Conservation (phyloP, 2,329 filamentous ascomycete genomes). For the Penicillium sp. region DNA sequence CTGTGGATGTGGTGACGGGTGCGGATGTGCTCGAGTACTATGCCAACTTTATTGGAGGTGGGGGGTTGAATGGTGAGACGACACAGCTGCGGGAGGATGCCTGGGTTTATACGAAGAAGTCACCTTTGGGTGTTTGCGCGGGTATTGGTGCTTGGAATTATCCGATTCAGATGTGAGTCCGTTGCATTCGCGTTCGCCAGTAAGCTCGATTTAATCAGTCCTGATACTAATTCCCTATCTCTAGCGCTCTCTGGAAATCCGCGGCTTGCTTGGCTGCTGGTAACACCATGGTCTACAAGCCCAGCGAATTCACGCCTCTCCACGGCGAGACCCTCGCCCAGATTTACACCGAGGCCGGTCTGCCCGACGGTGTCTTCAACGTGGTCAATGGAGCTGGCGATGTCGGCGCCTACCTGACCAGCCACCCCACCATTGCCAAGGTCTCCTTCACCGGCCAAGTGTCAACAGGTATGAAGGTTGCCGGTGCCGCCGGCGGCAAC, state of each 20-base stretch:
- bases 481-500: conserved; percentile 72
- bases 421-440: conserved; percentile 76
- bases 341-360: conserved; percentile 77
- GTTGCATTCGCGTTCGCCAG: too few relatives aligned
- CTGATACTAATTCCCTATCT: conserved; percentile 14
- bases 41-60: conserved; percentile 76
- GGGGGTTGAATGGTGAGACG: conserved; percentile 80
- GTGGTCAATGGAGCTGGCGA: conserved; percentile 81
- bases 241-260: conserved; percentile 79
- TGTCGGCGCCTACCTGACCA: conserved; percentile 75
- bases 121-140: conserved; percentile 80
- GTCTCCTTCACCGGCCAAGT: conserved; percentile 92
- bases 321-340: conserved; percentile 77
- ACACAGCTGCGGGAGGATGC: conserved; percentile 75
- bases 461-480: conserved; percentile 80
- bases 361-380: conserved; percentile 85
- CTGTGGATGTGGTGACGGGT: conserved; percentile 81
- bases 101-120: conserved; percentile 83
- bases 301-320: conserved; percentile 85
- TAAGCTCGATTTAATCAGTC: not conserved
- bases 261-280: conserved; percentile 83
- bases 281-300: conserved; percentile 91
- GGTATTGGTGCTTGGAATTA: conserved; percentile 94
- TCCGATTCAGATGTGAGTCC: conserved; percentile 74
- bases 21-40: conserved; percentile 88